These are phyloP conservation scores for Ampelocalamus luodianensis DNA, from an alignment of 176 grass and related monocot genomes.

Conservation along the genomic window DNA sequence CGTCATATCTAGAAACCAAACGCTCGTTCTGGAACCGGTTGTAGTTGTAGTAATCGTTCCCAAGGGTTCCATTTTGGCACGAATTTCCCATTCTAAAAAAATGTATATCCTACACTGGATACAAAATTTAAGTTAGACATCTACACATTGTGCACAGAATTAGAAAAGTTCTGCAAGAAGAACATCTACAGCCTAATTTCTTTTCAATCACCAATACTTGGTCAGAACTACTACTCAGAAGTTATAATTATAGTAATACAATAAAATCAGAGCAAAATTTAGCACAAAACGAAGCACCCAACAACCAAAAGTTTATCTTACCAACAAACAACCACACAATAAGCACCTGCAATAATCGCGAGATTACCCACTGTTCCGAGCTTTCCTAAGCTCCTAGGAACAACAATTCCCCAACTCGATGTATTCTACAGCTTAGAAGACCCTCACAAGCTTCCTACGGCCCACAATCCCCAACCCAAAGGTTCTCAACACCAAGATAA, in stretches of 20 bases:
- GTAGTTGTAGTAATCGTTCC: conserved; percentile 26
- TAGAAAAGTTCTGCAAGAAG: not conserved
- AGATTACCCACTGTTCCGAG: not conserved
- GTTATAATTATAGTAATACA: not conserved
- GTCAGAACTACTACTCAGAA: not conserved
- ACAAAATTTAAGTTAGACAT: not conserved
- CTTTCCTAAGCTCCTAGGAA: not conserved
- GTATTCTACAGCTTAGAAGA: not conserved
- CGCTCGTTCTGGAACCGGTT: conserved; percentile 20
- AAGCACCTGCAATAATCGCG: not conserved
- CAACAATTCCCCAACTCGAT: not conserved
- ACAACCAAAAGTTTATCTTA: not conserved
- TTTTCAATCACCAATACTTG: not conserved
- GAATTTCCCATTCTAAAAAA: conserved; percentile 39
- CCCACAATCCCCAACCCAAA: conserved; percentile 1
- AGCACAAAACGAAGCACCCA: not conserved
- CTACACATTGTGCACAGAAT: not conserved
- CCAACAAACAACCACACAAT: not conserved
- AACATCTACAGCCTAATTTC: not conserved
- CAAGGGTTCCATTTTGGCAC: conserved; percentile 44
- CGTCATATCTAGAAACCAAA: conserved; percentile 4
- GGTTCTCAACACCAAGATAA: not conserved
- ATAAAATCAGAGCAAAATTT: not conserved
- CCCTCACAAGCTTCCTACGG: not conserved
- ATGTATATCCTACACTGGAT: not conserved